A percentile compares a stretch with the other conserved stretches of the same genome.
Evolutionary conservation across 805 yeast species (phyloP).

Genomic region (Suhomyces emberorum): DNA sequence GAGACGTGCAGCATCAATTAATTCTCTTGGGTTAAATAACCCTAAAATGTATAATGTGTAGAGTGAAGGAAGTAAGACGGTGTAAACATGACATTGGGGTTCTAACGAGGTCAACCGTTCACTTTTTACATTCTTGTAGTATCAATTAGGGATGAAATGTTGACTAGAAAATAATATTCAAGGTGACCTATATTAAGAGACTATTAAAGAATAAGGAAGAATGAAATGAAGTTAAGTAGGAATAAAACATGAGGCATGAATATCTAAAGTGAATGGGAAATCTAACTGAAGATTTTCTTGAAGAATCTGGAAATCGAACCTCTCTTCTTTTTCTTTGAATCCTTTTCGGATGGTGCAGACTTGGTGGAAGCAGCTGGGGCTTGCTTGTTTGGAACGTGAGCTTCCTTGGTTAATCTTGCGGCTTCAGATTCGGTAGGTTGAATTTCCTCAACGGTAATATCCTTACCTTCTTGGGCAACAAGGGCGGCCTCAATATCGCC

Average conservation of each 20-base stretch:
- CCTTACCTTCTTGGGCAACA: constrained; percentile 33
- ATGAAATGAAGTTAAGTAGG: constrained; percentile 2
- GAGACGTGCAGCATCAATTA: too few relatives aligned
- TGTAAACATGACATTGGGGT: too few relatives aligned
- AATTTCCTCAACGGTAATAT: constrained; percentile 40
- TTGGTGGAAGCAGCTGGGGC: constrained; percentile 11
- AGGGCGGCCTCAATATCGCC: constrained; percentile 33
- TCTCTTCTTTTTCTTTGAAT: constrained; percentile 12
- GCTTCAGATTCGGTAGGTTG: constrained; percentile 40
- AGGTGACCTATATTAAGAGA: not conserved
- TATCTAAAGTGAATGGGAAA: not conserved
- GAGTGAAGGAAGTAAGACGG: too few relatives aligned
- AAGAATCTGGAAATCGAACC: constrained; percentile 13
- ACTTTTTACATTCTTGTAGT: too few relatives aligned
- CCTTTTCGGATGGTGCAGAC: constrained; percentile 11
- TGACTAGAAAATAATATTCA: too few relatives aligned
- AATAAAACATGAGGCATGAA: constrained; percentile 1
- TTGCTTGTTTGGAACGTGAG: constrained; percentile 10
- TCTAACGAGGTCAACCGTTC: too few relatives aligned
- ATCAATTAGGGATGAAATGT: too few relatives aligned
- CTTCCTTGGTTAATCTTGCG: constrained; percentile 33
- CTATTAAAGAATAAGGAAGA: constrained; percentile 2
- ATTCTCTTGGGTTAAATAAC: too few relatives aligned
- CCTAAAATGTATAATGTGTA: too few relatives aligned
- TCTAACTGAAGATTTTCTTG: constrained; percentile 13